These are phyloP conservation scores for Pholiota adiposa DNA, from an alignment of 1,284 basidiomycete genomes.

Conservation along the genomic window DNA sequence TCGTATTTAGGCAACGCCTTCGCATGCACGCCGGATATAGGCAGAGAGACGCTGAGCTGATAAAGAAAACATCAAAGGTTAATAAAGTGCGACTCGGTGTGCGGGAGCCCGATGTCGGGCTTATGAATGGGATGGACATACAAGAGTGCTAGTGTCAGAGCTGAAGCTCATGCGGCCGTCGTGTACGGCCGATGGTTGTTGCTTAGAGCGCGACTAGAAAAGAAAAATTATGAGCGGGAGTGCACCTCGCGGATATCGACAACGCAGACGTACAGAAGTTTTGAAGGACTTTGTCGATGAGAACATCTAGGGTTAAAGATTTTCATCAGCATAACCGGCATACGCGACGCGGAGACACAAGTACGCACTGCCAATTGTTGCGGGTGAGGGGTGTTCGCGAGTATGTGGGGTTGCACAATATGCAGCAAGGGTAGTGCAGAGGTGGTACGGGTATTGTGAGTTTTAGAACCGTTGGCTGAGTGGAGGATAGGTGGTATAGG, in stretches of 20 bases:
- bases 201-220: slow-evolving; percentile 16
- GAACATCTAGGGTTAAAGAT: slow-evolving; percentile 15
- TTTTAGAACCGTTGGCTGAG: slow-evolving; percentile 1
- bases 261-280: slow-evolving; percentile 1
- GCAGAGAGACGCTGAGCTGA: slow-evolving; percentile 23
- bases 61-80: slow-evolving; percentile 11
- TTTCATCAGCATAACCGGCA: not conserved
- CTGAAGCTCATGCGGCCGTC: slow-evolving; percentile 28
- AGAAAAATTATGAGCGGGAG: slow-evolving; percentile 1
- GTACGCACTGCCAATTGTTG: not conserved
- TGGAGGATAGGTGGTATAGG: not conserved
- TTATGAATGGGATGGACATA: slow-evolving; percentile 12
- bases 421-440: not conserved
- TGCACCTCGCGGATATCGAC: not conserved
- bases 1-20: slow-evolving; percentile 19
- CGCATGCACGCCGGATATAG: slow-evolving; percentile 12
- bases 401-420: not conserved
- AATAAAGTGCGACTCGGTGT: not conserved
- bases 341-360: not conserved
- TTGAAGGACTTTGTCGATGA: slow-evolving; percentile 15
- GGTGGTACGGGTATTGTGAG: not conserved
- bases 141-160: slow-evolving; percentile 28
- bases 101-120: not conserved
- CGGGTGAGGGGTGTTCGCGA: not conserved
- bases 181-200: slow-evolving; percentile 18